phyloP scores from a whole-genome alignment of 208 protist species.

The Leishmania mexicana region DNA sequence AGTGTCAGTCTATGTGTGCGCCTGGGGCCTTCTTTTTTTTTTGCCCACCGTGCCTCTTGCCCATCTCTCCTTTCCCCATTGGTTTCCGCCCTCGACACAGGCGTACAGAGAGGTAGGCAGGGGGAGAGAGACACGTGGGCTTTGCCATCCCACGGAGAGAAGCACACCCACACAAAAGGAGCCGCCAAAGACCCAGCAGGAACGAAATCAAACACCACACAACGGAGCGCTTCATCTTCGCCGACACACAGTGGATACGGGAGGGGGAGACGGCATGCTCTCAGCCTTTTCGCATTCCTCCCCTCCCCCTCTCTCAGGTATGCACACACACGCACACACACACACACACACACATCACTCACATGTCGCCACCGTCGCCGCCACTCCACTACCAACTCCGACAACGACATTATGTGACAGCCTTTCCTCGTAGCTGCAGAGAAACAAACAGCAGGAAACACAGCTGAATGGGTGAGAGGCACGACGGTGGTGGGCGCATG shows the following conservation, averaged over 20 bases:
- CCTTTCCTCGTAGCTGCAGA: background rate
- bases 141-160: background rate
- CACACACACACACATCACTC: background rate
- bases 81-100: background rate
- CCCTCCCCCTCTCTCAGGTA: background rate
- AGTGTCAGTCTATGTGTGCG: background rate
- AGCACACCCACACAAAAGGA: background rate
- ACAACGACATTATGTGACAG: background rate
- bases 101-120: background rate
- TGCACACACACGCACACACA: background rate
- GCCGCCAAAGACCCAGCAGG: background rate
- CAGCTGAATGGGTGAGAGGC: background rate
- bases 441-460: background rate
- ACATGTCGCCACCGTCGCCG: background rate
- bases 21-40: background rate
- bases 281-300: background rate
- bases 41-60: too few species aligned
- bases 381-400: background rate
- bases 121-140: background rate
- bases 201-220: background rate
- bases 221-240: background rate
- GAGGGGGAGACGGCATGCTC: background rate
- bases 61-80: background rate
- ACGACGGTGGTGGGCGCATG: background rate
- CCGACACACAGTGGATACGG: background rate